Evolutionary conservation across 805 yeast species (phyloP), one percentile per base, ranked within the genome.

Genomic region (Cyberlindnera galapagoensis): DNA sequence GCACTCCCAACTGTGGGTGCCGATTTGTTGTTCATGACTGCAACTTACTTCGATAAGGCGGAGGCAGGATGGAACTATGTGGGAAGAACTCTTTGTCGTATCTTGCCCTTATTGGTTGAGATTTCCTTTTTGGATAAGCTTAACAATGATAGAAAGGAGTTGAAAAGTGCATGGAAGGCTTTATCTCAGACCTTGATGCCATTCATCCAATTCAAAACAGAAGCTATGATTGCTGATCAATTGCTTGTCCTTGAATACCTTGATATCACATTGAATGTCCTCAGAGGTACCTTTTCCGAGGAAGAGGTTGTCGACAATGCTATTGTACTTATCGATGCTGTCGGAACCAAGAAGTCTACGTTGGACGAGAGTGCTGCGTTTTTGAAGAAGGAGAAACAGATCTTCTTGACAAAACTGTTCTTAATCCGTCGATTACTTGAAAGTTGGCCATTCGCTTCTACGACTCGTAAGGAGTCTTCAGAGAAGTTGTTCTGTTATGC

Each of bases 61-160:
- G 64, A 62, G 24, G 54, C 63, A 3, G 71, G 65, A 29, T 79
- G 87, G 86, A 74, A 63, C 50, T 65, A 74, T 22, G 62, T 72
- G 28, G 77, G 83, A 4, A 64, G 85, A 48, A 72, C 83, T 0
- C 56, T 76, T 24, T 78, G 85, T 44, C 68, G 87, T 31, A 64
- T 74, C 8, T 64, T 74, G 13, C 64, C 74, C 4, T 57, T 75
- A 28, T 46, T 80, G 25, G 49, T 79, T 32, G 67, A 66, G 38
- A 35, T 70, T 6, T 55, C 73, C 2, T 49, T 57, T 4, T 27
- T 56, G 18, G 28, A 60, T 7, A 45, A 53, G 3, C 38, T 42
- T 20, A 32, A 33, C 6, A 34, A 36, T 7, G 48, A 52, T 6
- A 28, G 39, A 2, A 39, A 43, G 15, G 49, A 46, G 6, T 54